Conservation (phyloP, 768 basidiomycete genomes). For the Boletus pseudo-olivaceus region DNA sequence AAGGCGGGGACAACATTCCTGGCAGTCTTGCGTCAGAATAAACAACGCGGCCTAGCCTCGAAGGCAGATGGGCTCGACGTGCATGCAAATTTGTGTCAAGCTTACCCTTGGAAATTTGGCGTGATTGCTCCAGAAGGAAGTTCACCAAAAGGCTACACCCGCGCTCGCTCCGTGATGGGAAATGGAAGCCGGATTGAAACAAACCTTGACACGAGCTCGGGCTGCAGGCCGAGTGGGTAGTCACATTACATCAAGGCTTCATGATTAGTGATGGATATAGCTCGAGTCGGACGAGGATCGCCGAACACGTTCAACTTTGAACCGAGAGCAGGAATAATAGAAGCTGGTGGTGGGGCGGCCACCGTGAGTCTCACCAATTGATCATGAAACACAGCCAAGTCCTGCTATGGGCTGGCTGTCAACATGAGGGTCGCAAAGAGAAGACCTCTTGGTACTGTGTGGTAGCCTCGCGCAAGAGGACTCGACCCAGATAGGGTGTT, state of each 20-base stretch:
- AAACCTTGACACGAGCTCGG: background rate
- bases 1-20: background rate
- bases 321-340: background rate
- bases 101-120: background rate
- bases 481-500: no score
- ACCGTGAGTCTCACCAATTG: background rate
- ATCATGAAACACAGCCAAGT: background rate
- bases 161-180: background rate
- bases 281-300: background rate
- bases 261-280: background rate
- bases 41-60: no score
- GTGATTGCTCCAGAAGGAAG: background rate
- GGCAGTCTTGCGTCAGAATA: background rate
- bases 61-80: background rate
- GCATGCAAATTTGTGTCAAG: background rate
- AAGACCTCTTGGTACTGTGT: background rate
- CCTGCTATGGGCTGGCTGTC: background rate
- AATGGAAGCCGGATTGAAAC: conserved; percentile 2
- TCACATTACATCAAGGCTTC: background rate
- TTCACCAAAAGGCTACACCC: background rate
- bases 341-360: background rate
- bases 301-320: conserved; percentile 16
- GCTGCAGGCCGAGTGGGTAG: background rate
- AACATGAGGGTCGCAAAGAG: background rate
- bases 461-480: background rate